Evolutionary conservation across 495 filamentous ascomycete genomes (phyloP).

Genomic region (Bathelium albidoporum): DNA sequence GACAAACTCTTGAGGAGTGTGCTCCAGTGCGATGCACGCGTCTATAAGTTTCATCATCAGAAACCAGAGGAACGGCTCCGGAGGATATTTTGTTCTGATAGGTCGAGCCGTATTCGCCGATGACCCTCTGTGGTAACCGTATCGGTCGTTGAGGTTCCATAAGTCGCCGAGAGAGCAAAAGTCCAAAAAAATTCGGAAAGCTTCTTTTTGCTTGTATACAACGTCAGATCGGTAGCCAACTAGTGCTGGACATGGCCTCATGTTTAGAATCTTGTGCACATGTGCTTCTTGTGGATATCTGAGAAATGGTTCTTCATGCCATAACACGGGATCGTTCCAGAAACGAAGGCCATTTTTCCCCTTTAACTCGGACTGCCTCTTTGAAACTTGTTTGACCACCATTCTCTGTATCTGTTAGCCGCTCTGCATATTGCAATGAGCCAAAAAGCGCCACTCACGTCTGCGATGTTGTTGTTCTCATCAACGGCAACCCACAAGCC

Average conservation of each 20-base stretch:
- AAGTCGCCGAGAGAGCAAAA: conserved; percentile 5
- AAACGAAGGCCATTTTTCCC: not conserved
- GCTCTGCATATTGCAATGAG: not conserved
- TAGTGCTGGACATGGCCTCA: not conserved
- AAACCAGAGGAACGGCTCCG: conserved; percentile 6
- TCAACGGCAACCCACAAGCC: not conserved
- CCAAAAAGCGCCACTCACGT: not conserved
- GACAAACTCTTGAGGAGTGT: not conserved
- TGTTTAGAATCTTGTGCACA: not conserved
- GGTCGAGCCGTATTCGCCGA: not conserved
- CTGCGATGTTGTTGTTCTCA: not conserved
- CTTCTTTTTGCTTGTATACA: not conserved
- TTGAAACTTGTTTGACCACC: not conserved
- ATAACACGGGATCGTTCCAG: not conserved
- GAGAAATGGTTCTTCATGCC: not conserved
- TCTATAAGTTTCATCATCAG: conserved; percentile 3
- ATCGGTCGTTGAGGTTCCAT: not conserved
- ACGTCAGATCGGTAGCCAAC: not conserved
- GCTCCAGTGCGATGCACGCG: not conserved
- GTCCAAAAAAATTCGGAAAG: conserved; percentile 14
- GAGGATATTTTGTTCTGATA: not conserved
- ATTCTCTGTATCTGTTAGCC: not conserved
- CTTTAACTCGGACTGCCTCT: not conserved
- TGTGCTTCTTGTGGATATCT: not conserved
- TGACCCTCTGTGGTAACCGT: not conserved